Evolutionary conservation across 2,329 filamentous ascomycete species (phyloP).

Genomic region (Fulvia fulva): DNA sequence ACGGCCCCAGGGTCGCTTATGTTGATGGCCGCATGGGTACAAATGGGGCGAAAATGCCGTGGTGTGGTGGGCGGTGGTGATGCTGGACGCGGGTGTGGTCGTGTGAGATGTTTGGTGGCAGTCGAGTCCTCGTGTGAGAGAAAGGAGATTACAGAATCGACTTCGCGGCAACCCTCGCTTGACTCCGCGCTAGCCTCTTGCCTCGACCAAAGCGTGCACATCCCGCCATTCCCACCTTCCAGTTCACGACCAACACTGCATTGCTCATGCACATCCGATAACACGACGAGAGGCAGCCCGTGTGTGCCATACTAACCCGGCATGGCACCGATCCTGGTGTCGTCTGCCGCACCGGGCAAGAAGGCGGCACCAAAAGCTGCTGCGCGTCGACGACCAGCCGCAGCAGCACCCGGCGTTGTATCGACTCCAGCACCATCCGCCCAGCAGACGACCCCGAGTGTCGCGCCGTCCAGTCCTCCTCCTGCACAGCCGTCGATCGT

Average conservation of each 20-base stretch:
- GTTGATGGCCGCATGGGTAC: background rate
- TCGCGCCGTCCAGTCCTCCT: slow-evolving; percentile 17
- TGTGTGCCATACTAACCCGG: slow-evolving; percentile 5
- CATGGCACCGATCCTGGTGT: slow-evolving; percentile 44
- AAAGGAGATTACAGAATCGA: background rate
- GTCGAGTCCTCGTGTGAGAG: background rate
- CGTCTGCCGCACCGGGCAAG: slow-evolving; percentile 50
- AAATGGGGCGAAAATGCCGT: background rate
- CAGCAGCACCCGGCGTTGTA: slow-evolving; percentile 16
- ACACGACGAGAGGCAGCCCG: slow-evolving; percentile 8
- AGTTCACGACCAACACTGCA: background rate
- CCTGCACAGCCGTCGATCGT: slow-evolving; percentile 11
- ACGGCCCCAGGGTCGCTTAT: background rate
- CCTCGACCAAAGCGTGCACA: background rate
- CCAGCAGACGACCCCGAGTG: slow-evolving; percentile 3
- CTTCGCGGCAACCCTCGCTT: background rate
- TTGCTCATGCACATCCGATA: background rate
- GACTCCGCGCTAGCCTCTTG: background rate
- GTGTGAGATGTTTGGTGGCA: background rate
- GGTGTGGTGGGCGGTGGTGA: background rate
- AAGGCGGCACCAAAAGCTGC: slow-evolving; percentile 48
- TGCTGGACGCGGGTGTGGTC: background rate
- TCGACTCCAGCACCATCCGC: slow-evolving; percentile 17
- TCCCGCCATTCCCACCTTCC: background rate
- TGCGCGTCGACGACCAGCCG: slow-evolving; percentile 39